Percentiles rank a stretch among this genome's conserved stretches.
Evolutionary conservation across 768 basidiomycete genomes (phyloP).

Genomic region (Serendipita indica): DNA sequence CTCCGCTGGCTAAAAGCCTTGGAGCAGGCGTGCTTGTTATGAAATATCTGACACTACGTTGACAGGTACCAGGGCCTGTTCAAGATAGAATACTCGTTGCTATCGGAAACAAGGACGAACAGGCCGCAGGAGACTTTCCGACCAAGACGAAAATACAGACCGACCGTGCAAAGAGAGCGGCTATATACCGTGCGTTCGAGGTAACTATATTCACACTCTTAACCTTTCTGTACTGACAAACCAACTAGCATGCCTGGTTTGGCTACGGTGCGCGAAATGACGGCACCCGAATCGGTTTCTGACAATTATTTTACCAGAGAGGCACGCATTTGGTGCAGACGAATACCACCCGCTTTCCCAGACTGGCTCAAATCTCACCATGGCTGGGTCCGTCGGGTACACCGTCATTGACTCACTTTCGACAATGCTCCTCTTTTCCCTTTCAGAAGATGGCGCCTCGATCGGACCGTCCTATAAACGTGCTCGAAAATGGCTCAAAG

Average conservation of each 20-base stretch:
- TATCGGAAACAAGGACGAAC: neutral
- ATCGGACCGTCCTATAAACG: constrained; percentile 32
- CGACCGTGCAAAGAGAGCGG: constrained; percentile 49
- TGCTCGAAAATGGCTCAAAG: constrained; percentile 62
- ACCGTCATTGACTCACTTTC: constrained; percentile 81
- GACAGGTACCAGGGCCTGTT: neutral
- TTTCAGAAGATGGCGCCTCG: constrained; percentile 43
- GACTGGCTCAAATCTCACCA: constrained; percentile 61
- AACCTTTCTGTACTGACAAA: neutral
- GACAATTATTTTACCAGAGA: constrained; percentile 34
- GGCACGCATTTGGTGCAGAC: constrained; percentile 82
- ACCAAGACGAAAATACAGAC: constrained; percentile 17
- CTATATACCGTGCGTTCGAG: constrained; percentile 65
- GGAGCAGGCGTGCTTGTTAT: neutral
- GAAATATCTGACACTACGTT: neutral
- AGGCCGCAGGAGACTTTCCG: neutral
- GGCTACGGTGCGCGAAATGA: constrained; percentile 52
- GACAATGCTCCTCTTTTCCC: constrained; percentile 72
- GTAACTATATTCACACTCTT: constrained; percentile 26
- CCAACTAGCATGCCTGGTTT: constrained; percentile 59
- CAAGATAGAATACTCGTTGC: constrained; percentile 2
- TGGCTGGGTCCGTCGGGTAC: constrained; percentile 63
- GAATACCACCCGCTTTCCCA: constrained; percentile 79
- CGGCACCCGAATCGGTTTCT: constrained; percentile 13
- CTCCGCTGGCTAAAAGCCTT: neutral